These are phyloP conservation scores for Venturia nashicola DNA, from an alignment of 2,329 filamentous ascomycete species.

Conservation along the genomic window DNA sequence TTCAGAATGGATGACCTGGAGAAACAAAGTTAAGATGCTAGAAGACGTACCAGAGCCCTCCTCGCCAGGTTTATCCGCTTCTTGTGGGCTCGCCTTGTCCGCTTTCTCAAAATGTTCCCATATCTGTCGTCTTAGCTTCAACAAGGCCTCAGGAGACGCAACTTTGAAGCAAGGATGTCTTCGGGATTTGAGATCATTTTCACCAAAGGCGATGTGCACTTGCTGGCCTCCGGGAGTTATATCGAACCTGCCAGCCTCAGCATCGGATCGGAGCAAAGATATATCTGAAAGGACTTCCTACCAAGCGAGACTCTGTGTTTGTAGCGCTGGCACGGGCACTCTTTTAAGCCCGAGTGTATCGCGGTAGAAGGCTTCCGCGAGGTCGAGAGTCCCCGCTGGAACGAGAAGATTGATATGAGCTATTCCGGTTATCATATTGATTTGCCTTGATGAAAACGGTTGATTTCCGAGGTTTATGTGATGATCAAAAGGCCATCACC, in stretches of 20 bases:
- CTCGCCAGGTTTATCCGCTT: conserved; percentile 43
- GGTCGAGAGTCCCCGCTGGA: conserved; percentile 37
- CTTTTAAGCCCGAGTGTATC: conserved; percentile 42
- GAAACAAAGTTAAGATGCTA: neutral
- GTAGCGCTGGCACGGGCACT: conserved; percentile 39
- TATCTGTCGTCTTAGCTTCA: conserved; percentile 34
- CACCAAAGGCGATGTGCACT: conserved; percentile 41
- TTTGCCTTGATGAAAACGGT: neutral
- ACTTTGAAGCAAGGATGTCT: conserved; percentile 50
- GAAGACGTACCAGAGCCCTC: conserved; percentile 17
- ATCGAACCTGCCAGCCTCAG: conserved; percentile 34
- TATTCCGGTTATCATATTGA: conserved; percentile 38
- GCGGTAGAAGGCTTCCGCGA: conserved; percentile 43
- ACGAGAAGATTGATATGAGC: conserved; percentile 49
- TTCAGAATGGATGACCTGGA: too few relatives aligned
- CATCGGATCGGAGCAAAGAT: neutral
- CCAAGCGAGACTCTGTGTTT: conserved; percentile 43
- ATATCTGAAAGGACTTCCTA: conserved; percentile 15
- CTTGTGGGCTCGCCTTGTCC: conserved; percentile 37
- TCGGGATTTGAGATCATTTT: conserved; percentile 29
- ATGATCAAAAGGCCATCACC: neutral
- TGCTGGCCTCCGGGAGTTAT: conserved; percentile 43
- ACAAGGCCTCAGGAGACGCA: conserved; percentile 34
- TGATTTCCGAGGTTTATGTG: neutral
- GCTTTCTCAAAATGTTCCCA: conserved; percentile 40